Conservation (phyloP, 2,329 filamentous ascomycete species). For the Aspergillus fischeri region DNA sequence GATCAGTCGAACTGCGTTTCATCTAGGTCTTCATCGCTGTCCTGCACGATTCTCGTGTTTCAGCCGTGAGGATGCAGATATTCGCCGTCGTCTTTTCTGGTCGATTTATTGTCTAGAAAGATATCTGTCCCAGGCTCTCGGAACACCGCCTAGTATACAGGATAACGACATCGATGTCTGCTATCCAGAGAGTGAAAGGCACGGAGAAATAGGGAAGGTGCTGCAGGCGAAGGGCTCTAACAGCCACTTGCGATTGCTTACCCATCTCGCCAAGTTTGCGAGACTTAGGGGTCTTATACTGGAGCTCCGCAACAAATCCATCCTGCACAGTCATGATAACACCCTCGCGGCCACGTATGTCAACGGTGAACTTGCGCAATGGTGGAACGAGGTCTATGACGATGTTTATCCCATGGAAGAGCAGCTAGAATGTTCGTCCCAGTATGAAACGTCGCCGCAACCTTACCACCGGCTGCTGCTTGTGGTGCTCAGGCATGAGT, state of each 20-base stretch:
- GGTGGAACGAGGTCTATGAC: slow-evolving; percentile 53
- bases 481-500: slow-evolving; percentile 46
- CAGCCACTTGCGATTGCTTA: slow-evolving; percentile 34
- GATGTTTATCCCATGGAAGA: slow-evolving; percentile 40
- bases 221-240: slow-evolving; percentile 8
- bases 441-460: slow-evolving; percentile 15
- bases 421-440: not conserved
- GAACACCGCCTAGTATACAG: slow-evolving; percentile 52
- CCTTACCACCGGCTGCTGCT: slow-evolving; percentile 42
- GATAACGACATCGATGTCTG: slow-evolving; percentile 59
- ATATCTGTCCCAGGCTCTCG: slow-evolving; percentile 54
- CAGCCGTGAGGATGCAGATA: slow-evolving; percentile 42
- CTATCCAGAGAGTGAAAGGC: slow-evolving; percentile 48
- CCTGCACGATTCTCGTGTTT: slow-evolving; percentile 52
- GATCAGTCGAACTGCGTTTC: slow-evolving; percentile 53
- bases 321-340: slow-evolving; percentile 43
- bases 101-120: slow-evolving; percentile 54
- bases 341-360: slow-evolving; percentile 44
- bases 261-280: slow-evolving; percentile 46
- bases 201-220: slow-evolving; percentile 20
- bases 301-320: slow-evolving; percentile 51
- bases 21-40: slow-evolving; percentile 57
- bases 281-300: slow-evolving; percentile 49
- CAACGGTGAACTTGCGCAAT: slow-evolving; percentile 48
- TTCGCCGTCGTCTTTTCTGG: slow-evolving; percentile 55